Conservation (phyloP, 768 basidiomycete species). For the Cytidiella melzeri region DNA sequence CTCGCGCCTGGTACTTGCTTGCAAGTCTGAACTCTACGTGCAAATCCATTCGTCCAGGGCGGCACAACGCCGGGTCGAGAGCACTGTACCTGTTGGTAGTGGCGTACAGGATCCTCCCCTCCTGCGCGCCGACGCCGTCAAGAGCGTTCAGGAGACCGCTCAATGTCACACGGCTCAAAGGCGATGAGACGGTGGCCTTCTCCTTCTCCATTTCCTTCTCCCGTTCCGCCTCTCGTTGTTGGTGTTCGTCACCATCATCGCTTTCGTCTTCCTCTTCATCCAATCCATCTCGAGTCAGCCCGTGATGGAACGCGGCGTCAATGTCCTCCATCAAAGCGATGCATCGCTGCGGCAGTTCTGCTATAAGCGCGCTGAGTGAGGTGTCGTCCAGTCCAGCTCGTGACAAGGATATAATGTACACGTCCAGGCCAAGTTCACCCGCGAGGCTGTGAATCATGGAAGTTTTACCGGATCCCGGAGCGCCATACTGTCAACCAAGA, state of each 20-base stretch:
- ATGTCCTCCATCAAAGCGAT: constrained; percentile 83
- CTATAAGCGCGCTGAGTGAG: constrained; percentile 49
- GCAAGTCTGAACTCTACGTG: constrained; percentile 76
- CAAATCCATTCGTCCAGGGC: constrained; percentile 77
- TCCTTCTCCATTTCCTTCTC: not conserved
- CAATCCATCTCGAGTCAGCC: constrained; percentile 21
- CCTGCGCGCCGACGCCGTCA: constrained; percentile 73
- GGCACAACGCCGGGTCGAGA: constrained; percentile 68
- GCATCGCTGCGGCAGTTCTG: constrained; percentile 59
- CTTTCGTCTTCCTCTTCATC: constrained; percentile 1
- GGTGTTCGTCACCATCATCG: constrained; percentile 7
- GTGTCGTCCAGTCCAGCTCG: constrained; percentile 58
- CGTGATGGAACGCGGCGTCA: constrained; percentile 63
- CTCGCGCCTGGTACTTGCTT: constrained; percentile 57
- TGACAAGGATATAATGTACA: constrained; percentile 69
- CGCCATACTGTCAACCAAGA: constrained; percentile 44
- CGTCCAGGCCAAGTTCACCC: constrained; percentile 68
- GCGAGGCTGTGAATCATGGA: constrained; percentile 72
- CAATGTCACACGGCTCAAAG: constrained; percentile 44
- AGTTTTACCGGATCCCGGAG: constrained; percentile 75
- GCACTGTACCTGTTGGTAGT: constrained; percentile 69
- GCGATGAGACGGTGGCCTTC: constrained; percentile 1
- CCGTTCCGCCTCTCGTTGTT: not conserved
- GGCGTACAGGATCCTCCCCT: constrained; percentile 77
- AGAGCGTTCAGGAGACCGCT: constrained; percentile 76